phyloP scores from a whole-genome alignment of 495 filamentous ascomycete genomes.

The Parathielavia hyrcaniae region DNA sequence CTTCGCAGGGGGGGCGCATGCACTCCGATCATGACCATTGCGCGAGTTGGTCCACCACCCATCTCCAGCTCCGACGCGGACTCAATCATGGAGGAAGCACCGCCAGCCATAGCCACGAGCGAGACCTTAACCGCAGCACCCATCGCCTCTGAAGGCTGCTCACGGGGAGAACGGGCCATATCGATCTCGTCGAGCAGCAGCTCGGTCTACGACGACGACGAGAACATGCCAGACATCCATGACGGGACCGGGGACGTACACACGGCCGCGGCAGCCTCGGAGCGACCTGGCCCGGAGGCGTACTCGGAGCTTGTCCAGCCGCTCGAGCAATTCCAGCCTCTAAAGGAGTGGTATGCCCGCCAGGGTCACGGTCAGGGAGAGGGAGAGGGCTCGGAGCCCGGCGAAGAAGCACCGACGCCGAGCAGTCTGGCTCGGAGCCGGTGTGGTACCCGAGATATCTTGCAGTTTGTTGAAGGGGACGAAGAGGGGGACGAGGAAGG shows the following conservation, averaged over 20 bases:
- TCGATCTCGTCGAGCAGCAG: conserved; percentile 1
- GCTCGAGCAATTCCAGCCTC: conserved; percentile 3
- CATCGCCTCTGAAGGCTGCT: not conserved
- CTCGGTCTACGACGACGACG: not conserved
- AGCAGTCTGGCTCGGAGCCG: not conserved
- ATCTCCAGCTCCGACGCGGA: not conserved
- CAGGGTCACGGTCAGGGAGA: not conserved
- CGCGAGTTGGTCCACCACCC: not conserved
- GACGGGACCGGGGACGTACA: not conserved
- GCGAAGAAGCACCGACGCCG: not conserved
- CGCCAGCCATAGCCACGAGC: not conserved
- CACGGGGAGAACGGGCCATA: not conserved
- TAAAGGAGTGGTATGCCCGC: not conserved
- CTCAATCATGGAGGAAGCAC: not conserved
- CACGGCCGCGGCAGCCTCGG: not conserved
- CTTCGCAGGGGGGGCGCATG: not conserved
- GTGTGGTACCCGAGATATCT: too few relatives aligned
- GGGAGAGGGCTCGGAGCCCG: not conserved
- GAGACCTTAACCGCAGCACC: not conserved
- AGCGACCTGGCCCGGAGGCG: not conserved
- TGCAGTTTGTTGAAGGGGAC: not conserved
- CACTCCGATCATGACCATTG: conserved; percentile 4
- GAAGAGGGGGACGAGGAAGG: not conserved
- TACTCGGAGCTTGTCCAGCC: not conserved
- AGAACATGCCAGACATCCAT: not conserved